Evolutionary conservation across 768 basidiomycete genomes (phyloP).

Genomic region (Termitomyces sp.): DNA sequence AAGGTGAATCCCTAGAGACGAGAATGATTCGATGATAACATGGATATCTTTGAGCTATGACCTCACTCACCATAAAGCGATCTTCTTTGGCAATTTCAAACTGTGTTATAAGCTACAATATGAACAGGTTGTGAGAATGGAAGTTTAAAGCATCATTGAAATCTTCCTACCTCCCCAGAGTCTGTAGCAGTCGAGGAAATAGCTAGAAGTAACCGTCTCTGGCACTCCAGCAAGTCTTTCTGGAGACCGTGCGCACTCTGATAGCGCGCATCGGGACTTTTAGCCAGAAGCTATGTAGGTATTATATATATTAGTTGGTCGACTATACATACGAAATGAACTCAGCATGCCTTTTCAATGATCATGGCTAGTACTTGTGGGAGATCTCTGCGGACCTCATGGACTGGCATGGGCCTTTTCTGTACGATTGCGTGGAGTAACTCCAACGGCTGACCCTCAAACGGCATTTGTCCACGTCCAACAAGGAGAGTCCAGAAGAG

Average conservation of each 20-base stretch:
- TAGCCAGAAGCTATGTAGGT: conserved; percentile 48
- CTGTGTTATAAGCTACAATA: conserved; percentile 51
- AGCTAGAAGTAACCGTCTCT: conserved; percentile 53
- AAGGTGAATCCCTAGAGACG: conserved; percentile 58
- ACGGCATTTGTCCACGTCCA: conserved; percentile 59
- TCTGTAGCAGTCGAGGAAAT: conserved; percentile 54
- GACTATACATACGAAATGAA: background rate
- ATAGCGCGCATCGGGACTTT: conserved; percentile 64
- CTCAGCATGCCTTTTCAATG: conserved; percentile 51
- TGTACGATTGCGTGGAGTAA: conserved; percentile 68
- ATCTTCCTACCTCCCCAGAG: conserved; percentile 42
- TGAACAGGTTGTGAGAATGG: background rate
- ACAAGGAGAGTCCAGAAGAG: conserved; percentile 74
- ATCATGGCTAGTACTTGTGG: conserved; percentile 68
- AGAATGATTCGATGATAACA: background rate
- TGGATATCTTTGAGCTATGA: background rate
- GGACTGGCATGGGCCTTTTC: conserved; percentile 69
- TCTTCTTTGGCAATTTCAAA: conserved; percentile 67
- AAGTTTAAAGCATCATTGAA: background rate
- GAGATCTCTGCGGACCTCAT: conserved; percentile 68
- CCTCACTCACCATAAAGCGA: conserved; percentile 55
- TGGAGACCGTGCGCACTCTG: conserved; percentile 70
- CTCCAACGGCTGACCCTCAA: conserved; percentile 57
- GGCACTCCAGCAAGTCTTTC: conserved; percentile 63
- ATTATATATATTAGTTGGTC: conserved; percentile 6